These are phyloP conservation scores for Kwoniella botswanensis DNA, from an alignment of 768 basidiomycete genomes.

Conservation along the genomic window DNA sequence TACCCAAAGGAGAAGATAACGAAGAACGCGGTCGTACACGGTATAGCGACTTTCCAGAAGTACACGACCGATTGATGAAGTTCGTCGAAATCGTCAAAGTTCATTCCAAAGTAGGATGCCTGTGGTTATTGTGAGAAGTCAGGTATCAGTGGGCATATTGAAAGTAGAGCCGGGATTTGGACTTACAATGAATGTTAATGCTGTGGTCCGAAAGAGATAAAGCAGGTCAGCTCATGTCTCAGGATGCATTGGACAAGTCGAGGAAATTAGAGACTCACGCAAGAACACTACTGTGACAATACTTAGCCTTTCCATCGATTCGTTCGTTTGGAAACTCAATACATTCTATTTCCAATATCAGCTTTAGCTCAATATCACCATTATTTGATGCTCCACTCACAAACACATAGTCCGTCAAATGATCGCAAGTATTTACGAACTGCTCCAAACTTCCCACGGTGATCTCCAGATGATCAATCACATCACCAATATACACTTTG, in stretches of 20 bases:
- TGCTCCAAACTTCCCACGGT: constrained; percentile 52
- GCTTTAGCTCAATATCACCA: neutral
- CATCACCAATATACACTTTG: constrained; percentile 56
- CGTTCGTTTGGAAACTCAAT: constrained; percentile 54
- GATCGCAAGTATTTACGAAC: constrained; percentile 53
- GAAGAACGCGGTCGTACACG: constrained; percentile 52
- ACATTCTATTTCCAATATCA: constrained; percentile 40
- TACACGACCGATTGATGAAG: constrained; percentile 41
- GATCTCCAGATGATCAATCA: constrained; percentile 57
- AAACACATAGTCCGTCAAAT: constrained; percentile 57
- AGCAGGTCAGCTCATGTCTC: neutral
- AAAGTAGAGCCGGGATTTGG: neutral
- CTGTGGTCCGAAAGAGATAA: constrained; percentile 19
- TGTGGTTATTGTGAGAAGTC: constrained; percentile 2
- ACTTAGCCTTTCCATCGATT: constrained; percentile 57
- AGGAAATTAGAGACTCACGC: constrained; percentile 38
- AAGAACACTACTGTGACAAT: constrained; percentile 58
- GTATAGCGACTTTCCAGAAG: constrained; percentile 57
- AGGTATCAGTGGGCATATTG: neutral
- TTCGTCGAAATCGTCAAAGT: constrained; percentile 44
- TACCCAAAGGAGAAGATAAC: constrained; percentile 53
- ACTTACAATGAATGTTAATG: constrained; percentile 49
- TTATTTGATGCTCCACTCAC: constrained; percentile 34
- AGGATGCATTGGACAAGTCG: neutral
- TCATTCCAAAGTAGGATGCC: constrained; percentile 55